These are phyloP conservation scores for Chlorella sp. DNA, from an alignment of 139 green algal genomes.

Conservation along the genomic window DNA sequence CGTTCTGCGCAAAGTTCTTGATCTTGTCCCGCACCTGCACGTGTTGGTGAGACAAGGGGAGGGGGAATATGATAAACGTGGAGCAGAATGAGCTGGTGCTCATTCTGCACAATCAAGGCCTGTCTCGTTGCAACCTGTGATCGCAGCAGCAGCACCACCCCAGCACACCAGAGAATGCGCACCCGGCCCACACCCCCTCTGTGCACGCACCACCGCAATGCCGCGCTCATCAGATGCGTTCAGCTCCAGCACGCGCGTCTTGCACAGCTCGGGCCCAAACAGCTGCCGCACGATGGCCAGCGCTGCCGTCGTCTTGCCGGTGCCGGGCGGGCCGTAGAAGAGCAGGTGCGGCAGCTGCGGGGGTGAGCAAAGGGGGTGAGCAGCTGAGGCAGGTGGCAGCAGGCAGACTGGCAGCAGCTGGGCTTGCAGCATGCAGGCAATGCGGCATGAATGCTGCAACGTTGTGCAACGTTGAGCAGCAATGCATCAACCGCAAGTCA, in stretches of 20 bases:
- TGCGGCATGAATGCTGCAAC: too few relatives aligned
- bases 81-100: too few relatives aligned
- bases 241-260: conserved; percentile 96
- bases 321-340: conserved; percentile 98
- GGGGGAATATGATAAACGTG: too few relatives aligned
- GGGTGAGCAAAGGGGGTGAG: background rate
- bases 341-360: conserved; percentile 93
- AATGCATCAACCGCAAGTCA: too few relatives aligned
- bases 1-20: conserved; percentile 88
- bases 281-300: conserved; percentile 94
- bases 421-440: background rate
- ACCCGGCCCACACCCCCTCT: too few relatives aligned
- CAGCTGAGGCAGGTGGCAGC: background rate
- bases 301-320: conserved; percentile 97
- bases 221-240: conserved; percentile 97
- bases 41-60: too few relatives aligned
- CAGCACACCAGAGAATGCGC: too few relatives aligned
- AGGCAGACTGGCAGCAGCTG: background rate
- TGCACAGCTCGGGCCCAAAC: conserved; percentile 79
- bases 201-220: conserved; percentile 89
- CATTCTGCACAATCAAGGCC: too few relatives aligned
- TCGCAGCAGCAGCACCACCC: too few relatives aligned
- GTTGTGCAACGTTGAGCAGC: too few relatives aligned
- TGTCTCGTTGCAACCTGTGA: too few relatives aligned
- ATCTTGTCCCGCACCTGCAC: conserved; percentile 88